Evolutionary conservation across 2,329 filamentous ascomycete genomes (phyloP).

Genomic region (Xylaria arbuscula): DNA sequence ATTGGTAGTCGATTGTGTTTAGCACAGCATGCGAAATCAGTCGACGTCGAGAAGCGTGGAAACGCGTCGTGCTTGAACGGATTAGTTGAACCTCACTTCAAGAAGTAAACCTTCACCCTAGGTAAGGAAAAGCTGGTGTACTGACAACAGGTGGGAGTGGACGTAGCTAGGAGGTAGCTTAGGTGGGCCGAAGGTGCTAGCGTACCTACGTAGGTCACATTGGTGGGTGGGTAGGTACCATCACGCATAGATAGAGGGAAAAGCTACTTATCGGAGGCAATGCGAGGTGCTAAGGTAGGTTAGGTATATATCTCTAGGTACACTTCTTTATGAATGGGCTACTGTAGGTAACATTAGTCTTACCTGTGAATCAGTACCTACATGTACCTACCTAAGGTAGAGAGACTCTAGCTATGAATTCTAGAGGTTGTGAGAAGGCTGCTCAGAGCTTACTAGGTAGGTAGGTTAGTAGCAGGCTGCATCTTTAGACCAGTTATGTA

Average conservation of each 20-base stretch:
- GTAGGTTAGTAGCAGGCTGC: not conserved
- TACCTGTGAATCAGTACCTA: no score
- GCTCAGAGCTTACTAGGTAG: not conserved
- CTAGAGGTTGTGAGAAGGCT: not conserved
- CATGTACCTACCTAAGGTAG: no score
- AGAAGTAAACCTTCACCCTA: slow-evolving; percentile 14
- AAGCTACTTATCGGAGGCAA: no score
- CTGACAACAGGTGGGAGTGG: slow-evolving; percentile 9
- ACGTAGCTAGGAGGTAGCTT: not conserved
- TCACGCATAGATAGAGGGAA: slow-evolving; percentile 1
- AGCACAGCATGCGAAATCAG: slow-evolving; percentile 9
- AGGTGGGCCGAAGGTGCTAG: not conserved
- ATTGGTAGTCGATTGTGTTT: not conserved
- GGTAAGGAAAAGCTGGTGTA: slow-evolving; percentile 22
- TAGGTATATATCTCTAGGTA: no score
- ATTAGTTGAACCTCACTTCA: slow-evolving; percentile 4
- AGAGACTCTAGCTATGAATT: not conserved
- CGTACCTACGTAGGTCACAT: not conserved
- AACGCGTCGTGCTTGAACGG: slow-evolving; percentile 18
- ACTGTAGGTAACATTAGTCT: no score
- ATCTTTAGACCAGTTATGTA: not conserved
- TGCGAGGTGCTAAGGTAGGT: not conserved
- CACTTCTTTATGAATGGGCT: no score
- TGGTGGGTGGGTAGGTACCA: not conserved
- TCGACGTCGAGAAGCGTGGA: slow-evolving; percentile 4